Evolutionary conservation across 257 asterid genomes (phyloP), one percentile per base, ranked within the genome.

Genomic region (Cynanchum wilfordii): DNA sequence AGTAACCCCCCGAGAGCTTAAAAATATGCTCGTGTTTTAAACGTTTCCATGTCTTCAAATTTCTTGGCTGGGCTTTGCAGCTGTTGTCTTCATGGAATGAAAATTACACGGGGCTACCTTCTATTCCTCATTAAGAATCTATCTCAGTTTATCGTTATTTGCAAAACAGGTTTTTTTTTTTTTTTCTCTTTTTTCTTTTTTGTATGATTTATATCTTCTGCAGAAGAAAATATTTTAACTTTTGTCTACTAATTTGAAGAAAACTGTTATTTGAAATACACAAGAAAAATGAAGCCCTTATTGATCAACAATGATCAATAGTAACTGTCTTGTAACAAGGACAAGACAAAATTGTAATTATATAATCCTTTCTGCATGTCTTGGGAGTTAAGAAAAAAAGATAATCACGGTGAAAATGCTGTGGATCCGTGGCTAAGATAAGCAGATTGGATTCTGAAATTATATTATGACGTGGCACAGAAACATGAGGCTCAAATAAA

Each of bases 401-500:
- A 58, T 58, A 6, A 11, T 24, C 2, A 24, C 36, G 36, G 64
- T 0, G 33, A 25, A 58, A 58, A 58, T 0, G 40, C 50, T 11
- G n/a, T 27, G 44, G 52, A 33, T 62, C 38, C 4, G 63, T 74
- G 73, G 79, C 73, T 22, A 38, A 62, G 69, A 64, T 64, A 57
- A 70, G 58, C 65, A 24, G 79, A 70, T 76, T 76, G 44, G 79
- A 70, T 76, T 76, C 22, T 76, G 50, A 17, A 51, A 30, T 40
- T n/a, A 66, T 17, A 49, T 27, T 16, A 52, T 45, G 64, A 24
- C 52, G 71, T 56, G 66, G 78, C 73, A 64, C n/a, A 24, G 12
- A 29, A 76, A 73, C 71, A 29, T 70, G 86, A 76, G 86, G 83
- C 78, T 73, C 78, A 80, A 7, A 78, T 67, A 42, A 22, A 54